Percentiles rank a stretch among this genome's conserved stretches.
These are phyloP conservation scores for Trametopsis cervina DNA, from an alignment of 768 basidiomycete genomes.

Conservation along the genomic window DNA sequence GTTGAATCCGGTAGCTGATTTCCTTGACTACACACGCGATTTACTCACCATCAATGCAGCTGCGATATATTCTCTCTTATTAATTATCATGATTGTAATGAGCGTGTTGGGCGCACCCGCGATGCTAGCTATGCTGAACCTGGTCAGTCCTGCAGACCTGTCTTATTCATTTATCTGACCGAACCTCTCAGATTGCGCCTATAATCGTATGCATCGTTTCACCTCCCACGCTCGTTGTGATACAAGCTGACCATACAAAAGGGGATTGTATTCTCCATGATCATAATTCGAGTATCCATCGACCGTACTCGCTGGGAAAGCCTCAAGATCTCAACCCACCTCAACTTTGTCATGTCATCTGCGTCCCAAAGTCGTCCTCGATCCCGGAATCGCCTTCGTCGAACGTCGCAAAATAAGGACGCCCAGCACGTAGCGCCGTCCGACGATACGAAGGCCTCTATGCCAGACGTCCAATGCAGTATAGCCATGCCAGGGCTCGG, in stretches of 20 bases:
- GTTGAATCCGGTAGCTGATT: conserved; percentile 20
- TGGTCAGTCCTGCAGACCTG: conserved; percentile 11
- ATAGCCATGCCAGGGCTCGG: no score
- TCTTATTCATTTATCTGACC: not conserved
- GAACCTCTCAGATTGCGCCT: conserved; percentile 2
- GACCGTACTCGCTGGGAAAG: conserved; percentile 12
- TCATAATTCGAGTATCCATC: conserved; percentile 20
- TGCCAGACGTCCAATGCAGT: no score
- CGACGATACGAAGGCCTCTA: no score
- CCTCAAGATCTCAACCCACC: conserved; percentile 8
- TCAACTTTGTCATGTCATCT: conserved; percentile 6
- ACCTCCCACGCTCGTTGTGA: not conserved
- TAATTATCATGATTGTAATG: conserved; percentile 16
- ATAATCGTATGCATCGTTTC: conserved; percentile 8
- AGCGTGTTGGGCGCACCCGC: conserved; percentile 6
- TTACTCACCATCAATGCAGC: conserved; percentile 4
- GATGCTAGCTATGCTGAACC: conserved; percentile 7
- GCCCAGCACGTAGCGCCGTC: no score
- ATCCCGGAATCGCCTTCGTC: no score
- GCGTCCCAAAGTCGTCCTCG: no score
- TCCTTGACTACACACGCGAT: no score
- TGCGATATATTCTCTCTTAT: conserved; percentile 15
- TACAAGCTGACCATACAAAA: not conserved
- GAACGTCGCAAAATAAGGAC: no score
- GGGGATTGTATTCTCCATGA: conserved; percentile 20